Evolutionary conservation across 257 asterid genomes (phyloP), one percentile per base, ranked within the genome.

Genomic region (Solanum chmielewskii): DNA sequence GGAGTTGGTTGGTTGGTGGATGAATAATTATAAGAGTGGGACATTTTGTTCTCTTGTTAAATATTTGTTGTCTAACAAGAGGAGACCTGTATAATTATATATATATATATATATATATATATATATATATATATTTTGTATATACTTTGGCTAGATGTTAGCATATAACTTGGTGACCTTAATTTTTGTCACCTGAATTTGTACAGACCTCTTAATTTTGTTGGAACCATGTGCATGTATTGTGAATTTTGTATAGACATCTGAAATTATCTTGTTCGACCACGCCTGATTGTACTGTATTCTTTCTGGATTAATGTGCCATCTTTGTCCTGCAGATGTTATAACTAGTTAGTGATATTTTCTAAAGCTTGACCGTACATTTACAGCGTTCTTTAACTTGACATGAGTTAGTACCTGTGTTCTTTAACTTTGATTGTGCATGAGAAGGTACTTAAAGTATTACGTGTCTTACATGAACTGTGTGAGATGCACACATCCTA

Each of bases 231-330:
- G 27, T 49, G 84, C 85, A 49, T 80, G 66, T 12, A 80, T 80
- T 45, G 85, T 80, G 85, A 89, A 91, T 84, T 74, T 91, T 91
- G 97, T 94, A 94, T 92, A 95, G 92, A 90, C 93, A 91, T 86
- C 49, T 77, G 47, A n/a, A 86, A 83, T 13, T 60, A 62, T 78
- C 77, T 85, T 89, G 86, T 87, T 86, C 56, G 7, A 42, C 83
- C 69, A 56, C 76, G 86, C 83, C 82, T 87, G 87, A 84, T 70
- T 29, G 7, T 6, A 45, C n/a, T 80, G 42, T 71, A 23, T 76
- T 45, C 45, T 29, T 41, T 62, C 29, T 49, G 89, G 86, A 73
- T 68, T 47, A 66, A 35, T 62, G 70, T 11, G 25, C 44, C 10
- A 33, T 68, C 39, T 68, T 68, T 29, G 9, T 68, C 3, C 4